phyloP scores from a whole-genome alignment of 2,329 filamentous ascomycete species.

The Penicillium sp. region DNA sequence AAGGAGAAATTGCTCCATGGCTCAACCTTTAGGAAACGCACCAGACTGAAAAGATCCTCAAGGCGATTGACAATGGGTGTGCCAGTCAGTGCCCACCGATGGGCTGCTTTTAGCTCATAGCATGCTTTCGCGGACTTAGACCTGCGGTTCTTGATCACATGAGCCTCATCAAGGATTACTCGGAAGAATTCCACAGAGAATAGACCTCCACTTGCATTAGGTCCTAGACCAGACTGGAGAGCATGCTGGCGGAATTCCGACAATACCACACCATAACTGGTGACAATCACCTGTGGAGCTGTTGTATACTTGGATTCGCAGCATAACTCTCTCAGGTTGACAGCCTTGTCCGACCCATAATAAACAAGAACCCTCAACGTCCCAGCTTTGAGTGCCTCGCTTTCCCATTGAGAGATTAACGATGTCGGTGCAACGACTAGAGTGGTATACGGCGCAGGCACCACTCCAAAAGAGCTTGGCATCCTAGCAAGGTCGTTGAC shows the following conservation, averaged over 20 bases:
- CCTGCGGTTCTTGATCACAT: conserved; percentile 84
- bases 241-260: conserved; percentile 81
- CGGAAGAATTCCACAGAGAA: conserved; percentile 95
- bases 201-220: conserved; percentile 68
- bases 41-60: conserved; percentile 89
- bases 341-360: conserved; percentile 81
- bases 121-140: conserved; percentile 95
- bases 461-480: conserved; percentile 56
- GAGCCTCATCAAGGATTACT: conserved; percentile 91
- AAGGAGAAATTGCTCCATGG: conserved; percentile 99
- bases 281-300: conserved; percentile 88
- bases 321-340: conserved; percentile 76
- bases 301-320: conserved; percentile 68
- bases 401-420: conserved; percentile 93
- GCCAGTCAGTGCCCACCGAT: conserved; percentile 91
- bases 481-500: conserved; percentile 64
- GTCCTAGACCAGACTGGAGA: conserved; percentile 53
- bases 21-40: conserved; percentile 88
- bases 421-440: conserved; percentile 97
- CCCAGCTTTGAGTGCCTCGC: conserved; percentile 85
- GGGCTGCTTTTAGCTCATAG: conserved; percentile 79
- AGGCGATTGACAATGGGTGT: conserved; percentile 96
- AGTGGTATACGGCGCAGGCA: conserved; percentile 80
- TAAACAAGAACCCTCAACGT: conserved; percentile 84
- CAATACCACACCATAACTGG: conserved; percentile 86